Evolutionary conservation across 257 asterid species (phyloP).

Genomic region (Nicotiana tomentosiformis): DNA sequence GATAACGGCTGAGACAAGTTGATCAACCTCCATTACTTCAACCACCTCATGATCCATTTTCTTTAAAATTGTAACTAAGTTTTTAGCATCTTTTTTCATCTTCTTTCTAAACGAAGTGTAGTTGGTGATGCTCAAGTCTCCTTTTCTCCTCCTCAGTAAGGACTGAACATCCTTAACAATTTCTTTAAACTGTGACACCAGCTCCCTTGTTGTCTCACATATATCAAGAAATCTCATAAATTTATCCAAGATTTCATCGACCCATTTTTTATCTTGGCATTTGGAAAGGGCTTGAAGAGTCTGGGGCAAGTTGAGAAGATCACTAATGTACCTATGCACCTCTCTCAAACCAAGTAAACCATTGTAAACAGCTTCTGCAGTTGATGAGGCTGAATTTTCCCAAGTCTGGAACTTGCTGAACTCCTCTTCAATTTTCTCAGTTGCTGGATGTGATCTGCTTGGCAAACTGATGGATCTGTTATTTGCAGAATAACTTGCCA

Average conservation of each 20-base stretch:
- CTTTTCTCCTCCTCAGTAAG: constrained; percentile 3
- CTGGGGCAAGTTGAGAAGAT: constrained; percentile 12
- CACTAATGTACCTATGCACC: neutral
- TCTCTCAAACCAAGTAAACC: constrained; percentile 12
- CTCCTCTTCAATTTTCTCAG: constrained; percentile 26
- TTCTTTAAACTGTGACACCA: constrained; percentile 1
- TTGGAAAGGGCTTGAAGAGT: constrained; percentile 12
- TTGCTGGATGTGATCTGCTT: constrained; percentile 28
- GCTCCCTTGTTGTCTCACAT: constrained; percentile 7
- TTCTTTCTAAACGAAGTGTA: constrained; percentile 16
- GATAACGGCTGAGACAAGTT: constrained; percentile 7
- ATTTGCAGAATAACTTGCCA: constrained; percentile 20
- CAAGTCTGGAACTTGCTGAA: constrained; percentile 12
- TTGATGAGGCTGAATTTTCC: constrained; percentile 7
- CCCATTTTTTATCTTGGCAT: constrained; percentile 14
- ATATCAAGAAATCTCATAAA: constrained; percentile 15
- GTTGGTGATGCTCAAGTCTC: neutral
- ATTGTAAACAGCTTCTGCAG: neutral
- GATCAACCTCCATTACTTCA: neutral
- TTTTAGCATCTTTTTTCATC: constrained; percentile 10
- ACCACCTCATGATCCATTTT: neutral
- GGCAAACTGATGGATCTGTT: constrained; percentile 33
- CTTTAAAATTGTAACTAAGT: neutral
- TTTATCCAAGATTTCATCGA: constrained; percentile 3
- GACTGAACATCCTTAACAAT: constrained; percentile 7